These are phyloP conservation scores for Galerina sulciceps DNA, from an alignment of 768 basidiomycete species.

Conservation along the genomic window DNA sequence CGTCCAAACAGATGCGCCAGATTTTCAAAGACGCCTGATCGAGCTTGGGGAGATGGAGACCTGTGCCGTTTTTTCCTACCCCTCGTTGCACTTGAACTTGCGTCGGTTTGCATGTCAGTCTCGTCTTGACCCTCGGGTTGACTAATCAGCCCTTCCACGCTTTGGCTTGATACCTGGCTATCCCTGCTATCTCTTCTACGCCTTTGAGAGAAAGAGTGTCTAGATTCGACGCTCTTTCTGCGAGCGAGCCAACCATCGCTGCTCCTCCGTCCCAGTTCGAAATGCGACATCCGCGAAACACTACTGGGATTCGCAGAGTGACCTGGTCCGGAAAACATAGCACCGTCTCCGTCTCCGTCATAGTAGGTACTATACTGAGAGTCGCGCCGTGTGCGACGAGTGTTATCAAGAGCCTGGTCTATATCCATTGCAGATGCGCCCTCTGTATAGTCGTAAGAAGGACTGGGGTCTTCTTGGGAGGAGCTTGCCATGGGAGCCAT, in stretches of 20 bases:
- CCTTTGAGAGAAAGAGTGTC: constrained; percentile 27
- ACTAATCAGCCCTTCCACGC: constrained; percentile 38
- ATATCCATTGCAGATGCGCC: constrained; percentile 83
- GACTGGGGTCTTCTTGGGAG: constrained; percentile 25
- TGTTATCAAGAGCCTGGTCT: constrained; percentile 56
- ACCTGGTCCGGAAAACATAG: constrained; percentile 80
- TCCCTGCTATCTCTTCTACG: constrained; percentile 51
- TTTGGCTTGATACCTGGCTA: constrained; percentile 47
- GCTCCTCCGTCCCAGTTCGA: constrained; percentile 57
- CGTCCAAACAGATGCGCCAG: constrained; percentile 71
- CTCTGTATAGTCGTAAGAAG: constrained; percentile 77
- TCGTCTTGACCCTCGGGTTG: constrained; percentile 31
- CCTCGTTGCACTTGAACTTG: constrained; percentile 20
- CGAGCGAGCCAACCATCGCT: constrained; percentile 57
- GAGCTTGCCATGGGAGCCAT: constrained; percentile 46
- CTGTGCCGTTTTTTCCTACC: constrained; percentile 34
- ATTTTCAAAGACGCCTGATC: constrained; percentile 62
- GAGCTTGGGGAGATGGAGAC: constrained; percentile 40
- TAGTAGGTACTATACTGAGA: constrained; percentile 67
- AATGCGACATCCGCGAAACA: constrained; percentile 76
- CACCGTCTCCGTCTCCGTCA: constrained; percentile 61
- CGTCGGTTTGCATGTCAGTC: constrained; percentile 32
- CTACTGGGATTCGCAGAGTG: constrained; percentile 78
- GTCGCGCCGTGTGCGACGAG: constrained; percentile 60
- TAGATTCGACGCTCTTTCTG: constrained; percentile 56